Evolutionary conservation across 2,329 filamentous ascomycete genomes (phyloP), one percentile per base, ranked within the genome.

Genomic region (Xylariaceae sp.): DNA sequence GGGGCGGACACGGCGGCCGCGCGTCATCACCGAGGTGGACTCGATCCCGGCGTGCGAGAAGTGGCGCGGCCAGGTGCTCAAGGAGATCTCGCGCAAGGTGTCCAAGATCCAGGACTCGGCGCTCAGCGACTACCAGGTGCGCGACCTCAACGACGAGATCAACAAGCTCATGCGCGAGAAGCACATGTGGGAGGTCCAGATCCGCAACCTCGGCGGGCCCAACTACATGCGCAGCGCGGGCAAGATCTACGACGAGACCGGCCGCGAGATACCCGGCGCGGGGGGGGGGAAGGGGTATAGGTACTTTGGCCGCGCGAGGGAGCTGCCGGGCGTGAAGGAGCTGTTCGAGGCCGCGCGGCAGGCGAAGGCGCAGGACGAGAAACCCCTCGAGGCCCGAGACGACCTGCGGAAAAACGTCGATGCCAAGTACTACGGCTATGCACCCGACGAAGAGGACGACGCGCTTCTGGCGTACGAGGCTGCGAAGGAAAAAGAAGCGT

Each of bases 81-180:
- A 96, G 72, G 94, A 99, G 72, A 93, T 99, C 68, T 93, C 88
- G 61, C 92, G 94, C 75, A 99, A 99, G 75, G 91, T 99, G 53
- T 91, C 91, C 60, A 90, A 90, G 70, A 97, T 99, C 76, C 94
- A 99, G 72, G 94, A 99, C 66, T 79, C 84, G 7, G 86, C 88
- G 40, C 81, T 99, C n/a, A 91, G 86, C 74, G 94, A 99, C 80
- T 97, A 89, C 78, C 94, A 97, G 79, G 91, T 99, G 73, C 87
- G 94, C 68, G 94, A 99, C 74, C 80, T 99, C 70, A 99, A 99
- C 77, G 94, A 99, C 73, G 94, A 99, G 75, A 96, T 99, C 80
- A 99, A 99, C 80, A 96, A 96, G 77, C 82, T 96, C 58, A 97
- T 99, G 91, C 87, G 92, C 60, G 94, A 99, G 78, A 99, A 99